phyloP scores from a whole-genome alignment of 371 early-diverging fungal genomes.

The Rhizopus microsporus region DNA sequence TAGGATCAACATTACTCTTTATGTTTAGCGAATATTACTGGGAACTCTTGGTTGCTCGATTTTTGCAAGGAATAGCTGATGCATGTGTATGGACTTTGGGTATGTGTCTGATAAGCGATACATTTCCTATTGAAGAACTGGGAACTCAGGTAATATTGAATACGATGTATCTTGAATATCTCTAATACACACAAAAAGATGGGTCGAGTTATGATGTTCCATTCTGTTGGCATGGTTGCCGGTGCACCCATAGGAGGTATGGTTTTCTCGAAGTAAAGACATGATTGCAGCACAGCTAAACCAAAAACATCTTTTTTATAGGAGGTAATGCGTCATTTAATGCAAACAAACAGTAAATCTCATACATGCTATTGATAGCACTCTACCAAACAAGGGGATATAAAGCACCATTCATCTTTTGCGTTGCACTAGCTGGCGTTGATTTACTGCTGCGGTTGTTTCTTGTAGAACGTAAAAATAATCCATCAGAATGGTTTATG shows the following conservation, averaged over 20 bases:
- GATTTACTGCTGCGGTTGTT: constrained; percentile 45
- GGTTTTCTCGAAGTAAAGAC: neutral
- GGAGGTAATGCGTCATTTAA: neutral
- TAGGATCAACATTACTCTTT: constrained; percentile 56
- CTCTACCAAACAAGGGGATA: constrained; percentile 59
- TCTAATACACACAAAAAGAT: constrained; percentile 30
- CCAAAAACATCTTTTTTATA: neutral
- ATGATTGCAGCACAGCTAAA: neutral
- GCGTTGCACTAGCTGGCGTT: constrained; percentile 52
- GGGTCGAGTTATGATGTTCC: constrained; percentile 53
- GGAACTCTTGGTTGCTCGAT: constrained; percentile 57
- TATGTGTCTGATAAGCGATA: constrained; percentile 56
- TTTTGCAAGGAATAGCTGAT: constrained; percentile 60
- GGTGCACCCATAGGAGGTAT: constrained; percentile 60
- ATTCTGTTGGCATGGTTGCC: constrained; percentile 55
- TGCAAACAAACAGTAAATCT: neutral
- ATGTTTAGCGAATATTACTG: constrained; percentile 48
- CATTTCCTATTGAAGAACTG: constrained; percentile 46
- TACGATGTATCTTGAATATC: neutral
- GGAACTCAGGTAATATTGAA: constrained; percentile 37
- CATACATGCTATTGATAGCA: constrained; percentile 9
- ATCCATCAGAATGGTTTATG: constrained; percentile 20
- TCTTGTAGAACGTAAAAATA: constrained; percentile 42
- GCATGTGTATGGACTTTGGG: constrained; percentile 60
- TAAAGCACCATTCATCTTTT: constrained; percentile 66